phyloP scores from a whole-genome alignment of 345 rosid genomes.

The Gossypium sturtianum region DNA sequence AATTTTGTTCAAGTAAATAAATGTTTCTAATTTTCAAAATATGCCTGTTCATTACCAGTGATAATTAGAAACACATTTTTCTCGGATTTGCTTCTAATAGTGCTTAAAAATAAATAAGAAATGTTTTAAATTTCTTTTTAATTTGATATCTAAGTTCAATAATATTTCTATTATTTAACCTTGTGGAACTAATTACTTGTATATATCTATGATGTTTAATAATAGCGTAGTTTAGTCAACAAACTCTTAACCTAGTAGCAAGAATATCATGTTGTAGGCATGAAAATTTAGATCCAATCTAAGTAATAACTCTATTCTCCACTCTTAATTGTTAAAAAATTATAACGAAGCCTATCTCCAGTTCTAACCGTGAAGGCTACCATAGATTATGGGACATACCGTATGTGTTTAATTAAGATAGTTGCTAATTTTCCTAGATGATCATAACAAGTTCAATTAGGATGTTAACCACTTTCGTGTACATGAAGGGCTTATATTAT shows the following conservation, averaged over 20 bases:
- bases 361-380: background rate
- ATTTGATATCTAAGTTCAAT: background rate
- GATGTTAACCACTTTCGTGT: too few relatives aligned
- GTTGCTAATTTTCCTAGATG: background rate
- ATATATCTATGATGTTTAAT: background rate
- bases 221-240: background rate
- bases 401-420: background rate
- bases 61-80: background rate
- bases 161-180: background rate
- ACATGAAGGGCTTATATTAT: too few relatives aligned
- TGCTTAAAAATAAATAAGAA: background rate
- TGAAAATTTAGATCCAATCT: too few relatives aligned
- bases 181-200: background rate
- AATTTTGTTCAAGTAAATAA: background rate
- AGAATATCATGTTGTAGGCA: too few relatives aligned
- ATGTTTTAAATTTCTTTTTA: background rate
- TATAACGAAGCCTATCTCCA: background rate
- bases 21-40: background rate
- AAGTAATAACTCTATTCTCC: too few relatives aligned
- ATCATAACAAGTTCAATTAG: too few relatives aligned
- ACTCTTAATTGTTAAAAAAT: too few relatives aligned
- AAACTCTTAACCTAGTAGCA: too few relatives aligned
- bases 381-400: background rate
- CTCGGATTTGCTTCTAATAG: background rate
- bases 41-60: background rate